Percentiles rank a stretch among this genome's conserved stretches.
phyloP scores from a whole-genome alignment of 75 land plant species.

The Adiantum capillusveneris region DNA sequence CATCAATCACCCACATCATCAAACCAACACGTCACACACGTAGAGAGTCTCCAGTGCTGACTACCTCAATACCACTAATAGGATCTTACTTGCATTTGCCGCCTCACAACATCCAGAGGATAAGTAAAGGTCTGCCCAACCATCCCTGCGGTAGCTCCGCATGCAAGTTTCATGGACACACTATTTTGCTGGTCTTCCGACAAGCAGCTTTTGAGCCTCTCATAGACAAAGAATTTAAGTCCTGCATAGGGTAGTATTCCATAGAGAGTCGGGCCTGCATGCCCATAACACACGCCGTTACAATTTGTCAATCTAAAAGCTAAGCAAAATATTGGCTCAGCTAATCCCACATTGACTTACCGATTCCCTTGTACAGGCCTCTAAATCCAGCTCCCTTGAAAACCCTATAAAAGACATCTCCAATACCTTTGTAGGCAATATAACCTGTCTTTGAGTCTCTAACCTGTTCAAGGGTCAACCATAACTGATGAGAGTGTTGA shows the following conservation, averaged over 20 bases:
- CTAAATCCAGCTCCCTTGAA: constrained; percentile 60
- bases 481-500: background rate
- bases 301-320: too few relatives aligned
- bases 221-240: constrained; percentile 84
- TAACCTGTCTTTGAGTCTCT: background rate
- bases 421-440: constrained; percentile 56
- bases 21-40: too few relatives aligned
- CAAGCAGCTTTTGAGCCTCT: constrained; percentile 60
- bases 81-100: constrained; percentile 89
- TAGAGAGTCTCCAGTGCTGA: too few relatives aligned
- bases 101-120: constrained; percentile 93
- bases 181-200: constrained; percentile 60
- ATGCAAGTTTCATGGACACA: constrained; percentile 51
- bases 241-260: constrained; percentile 98
- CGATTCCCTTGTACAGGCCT: constrained; percentile 76
- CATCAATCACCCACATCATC: too few relatives aligned
- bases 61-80: background rate
- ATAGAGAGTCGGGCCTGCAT: constrained; percentile 71
- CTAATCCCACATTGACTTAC: too few relatives aligned
- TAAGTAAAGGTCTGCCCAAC: constrained; percentile 93
- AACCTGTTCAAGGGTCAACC: background rate
- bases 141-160: constrained; percentile 90
- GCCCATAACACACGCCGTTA: too few relatives aligned
- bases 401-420: constrained; percentile 48
- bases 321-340: too few relatives aligned